Evolutionary conservation across 116 monocot species (phyloP).

Genomic region (Zostera marina): DNA sequence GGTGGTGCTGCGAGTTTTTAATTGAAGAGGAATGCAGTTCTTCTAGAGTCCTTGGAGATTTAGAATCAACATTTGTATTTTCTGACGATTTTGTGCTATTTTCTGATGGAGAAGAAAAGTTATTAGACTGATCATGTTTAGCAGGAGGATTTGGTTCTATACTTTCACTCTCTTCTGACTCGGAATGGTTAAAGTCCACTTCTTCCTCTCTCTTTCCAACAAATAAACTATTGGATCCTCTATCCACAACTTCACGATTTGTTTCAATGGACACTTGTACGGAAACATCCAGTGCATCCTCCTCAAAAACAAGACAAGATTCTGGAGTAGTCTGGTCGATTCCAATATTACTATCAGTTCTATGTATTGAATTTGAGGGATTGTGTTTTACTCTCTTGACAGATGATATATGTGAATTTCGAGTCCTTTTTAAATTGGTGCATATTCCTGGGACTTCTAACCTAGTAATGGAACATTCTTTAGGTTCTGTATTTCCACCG

Average conservation of each 20-base stretch:
- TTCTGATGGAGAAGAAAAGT: constrained; percentile 15
- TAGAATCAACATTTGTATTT: constrained; percentile 6
- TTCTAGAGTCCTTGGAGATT: constrained; percentile 9
- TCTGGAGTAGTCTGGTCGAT: constrained; percentile 11
- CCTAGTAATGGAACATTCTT: constrained; percentile 5
- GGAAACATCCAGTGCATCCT: constrained; percentile 70
- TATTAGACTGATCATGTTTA: constrained; percentile 16
- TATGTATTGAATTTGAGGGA: constrained; percentile 10
- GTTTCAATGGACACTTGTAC: constrained; percentile 72
- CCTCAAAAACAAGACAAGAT: constrained; percentile 31
- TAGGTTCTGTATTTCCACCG: constrained; percentile 4
- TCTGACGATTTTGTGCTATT: constrained; percentile 14
- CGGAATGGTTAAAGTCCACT: constrained; percentile 8
- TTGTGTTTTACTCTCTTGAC: constrained; percentile 4
- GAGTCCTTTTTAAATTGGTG: constrained; percentile 3
- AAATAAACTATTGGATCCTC: constrained; percentile 48
- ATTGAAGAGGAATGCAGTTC: constrained; percentile 8
- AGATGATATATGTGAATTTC: constrained; percentile 1
- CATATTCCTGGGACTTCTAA: constrained; percentile 4
- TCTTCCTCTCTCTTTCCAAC: constrained; percentile 31
- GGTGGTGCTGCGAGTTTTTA: constrained; percentile 8
- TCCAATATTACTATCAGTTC: not conserved
- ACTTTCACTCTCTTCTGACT: constrained; percentile 9
- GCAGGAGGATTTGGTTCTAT: constrained; percentile 6
- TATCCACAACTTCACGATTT: constrained; percentile 61